Conservation (phyloP, 169 alveolate genomes). For the Babesia ovis region DNA sequence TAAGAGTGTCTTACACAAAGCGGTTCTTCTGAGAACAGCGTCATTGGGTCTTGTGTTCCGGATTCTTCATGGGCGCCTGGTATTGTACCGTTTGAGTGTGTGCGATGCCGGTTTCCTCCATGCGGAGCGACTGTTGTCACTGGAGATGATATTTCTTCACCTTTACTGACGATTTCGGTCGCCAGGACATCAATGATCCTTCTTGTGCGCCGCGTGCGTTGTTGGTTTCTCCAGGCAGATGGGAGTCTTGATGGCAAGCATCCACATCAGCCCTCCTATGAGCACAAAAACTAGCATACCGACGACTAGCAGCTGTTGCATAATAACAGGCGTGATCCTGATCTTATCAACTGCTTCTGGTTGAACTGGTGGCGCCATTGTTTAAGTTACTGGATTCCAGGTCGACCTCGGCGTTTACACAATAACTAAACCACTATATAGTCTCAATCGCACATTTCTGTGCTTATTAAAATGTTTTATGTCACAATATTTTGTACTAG, state of each 20-base stretch:
- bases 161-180: no score
- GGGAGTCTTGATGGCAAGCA: slow-evolving; percentile 41
- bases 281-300: slow-evolving; percentile 24
- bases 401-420: neutral
- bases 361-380: neutral
- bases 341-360: neutral
- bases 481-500: neutral
- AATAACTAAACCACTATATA: neutral
- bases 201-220: neutral
- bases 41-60: neutral
- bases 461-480: no score
- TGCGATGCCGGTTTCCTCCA: neutral
- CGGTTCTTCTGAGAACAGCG: no score
- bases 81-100: neutral
- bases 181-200: slow-evolving; percentile 19
- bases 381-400: slow-evolving; percentile 9
- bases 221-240: slow-evolving; percentile 47
- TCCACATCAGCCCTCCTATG: slow-evolving; percentile 14
- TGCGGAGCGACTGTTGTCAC: no score
- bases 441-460: neutral
- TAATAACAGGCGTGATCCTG: slow-evolving; percentile 48
- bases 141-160: no score
- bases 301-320: slow-evolving; percentile 44
- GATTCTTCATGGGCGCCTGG: neutral
- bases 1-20: no score